phyloP scores from a whole-genome alignment of 2,329 filamentous ascomycete genomes.

The Escovopsis weberi region DNA sequence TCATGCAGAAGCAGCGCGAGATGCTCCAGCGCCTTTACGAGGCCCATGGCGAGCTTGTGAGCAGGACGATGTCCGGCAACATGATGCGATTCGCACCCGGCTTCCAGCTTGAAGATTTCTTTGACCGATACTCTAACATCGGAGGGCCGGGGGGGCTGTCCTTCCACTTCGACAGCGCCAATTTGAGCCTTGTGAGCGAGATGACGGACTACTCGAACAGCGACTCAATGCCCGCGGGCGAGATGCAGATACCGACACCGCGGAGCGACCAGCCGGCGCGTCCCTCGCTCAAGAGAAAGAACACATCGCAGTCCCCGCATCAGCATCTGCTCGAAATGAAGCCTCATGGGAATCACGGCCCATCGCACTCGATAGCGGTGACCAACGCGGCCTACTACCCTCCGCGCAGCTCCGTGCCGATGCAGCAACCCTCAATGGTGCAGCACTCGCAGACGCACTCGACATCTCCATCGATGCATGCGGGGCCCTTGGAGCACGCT shows the following conservation, averaged over 20 bases:
- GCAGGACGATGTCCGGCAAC: conserved; percentile 49
- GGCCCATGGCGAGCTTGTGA: conserved; percentile 65
- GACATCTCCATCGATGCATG: conserved; percentile 22
- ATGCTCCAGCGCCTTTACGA: conserved; percentile 64
- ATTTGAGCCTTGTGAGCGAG: conserved; percentile 56
- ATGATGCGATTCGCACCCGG: conserved; percentile 58
- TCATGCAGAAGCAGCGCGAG: conserved; percentile 65
- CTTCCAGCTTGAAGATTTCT: conserved; percentile 78
- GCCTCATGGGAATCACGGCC: conserved; percentile 14
- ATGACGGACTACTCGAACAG: conserved; percentile 45
- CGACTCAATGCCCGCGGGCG: conserved; percentile 31
- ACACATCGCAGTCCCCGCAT: conserved; percentile 22
- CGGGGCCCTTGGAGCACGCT: conserved; percentile 19
- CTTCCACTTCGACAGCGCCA: conserved; percentile 56
- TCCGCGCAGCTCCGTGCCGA: conserved; percentile 23
- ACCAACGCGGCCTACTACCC: conserved; percentile 17
- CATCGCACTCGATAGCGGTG: conserved; percentile 12
- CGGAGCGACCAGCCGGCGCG: conserved; percentile 15
- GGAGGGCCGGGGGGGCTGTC: conserved; percentile 43
- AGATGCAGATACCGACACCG: conserved; percentile 29
- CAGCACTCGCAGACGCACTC: conserved; percentile 20
- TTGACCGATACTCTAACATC: conserved; percentile 58
- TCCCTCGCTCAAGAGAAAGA: conserved; percentile 36
- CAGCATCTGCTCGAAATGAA: conserved; percentile 24
- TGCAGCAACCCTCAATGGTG: conserved; percentile 17